Conservation (phyloP, 1,284 basidiomycete species). For the Sanghuangporus weigelae region DNA sequence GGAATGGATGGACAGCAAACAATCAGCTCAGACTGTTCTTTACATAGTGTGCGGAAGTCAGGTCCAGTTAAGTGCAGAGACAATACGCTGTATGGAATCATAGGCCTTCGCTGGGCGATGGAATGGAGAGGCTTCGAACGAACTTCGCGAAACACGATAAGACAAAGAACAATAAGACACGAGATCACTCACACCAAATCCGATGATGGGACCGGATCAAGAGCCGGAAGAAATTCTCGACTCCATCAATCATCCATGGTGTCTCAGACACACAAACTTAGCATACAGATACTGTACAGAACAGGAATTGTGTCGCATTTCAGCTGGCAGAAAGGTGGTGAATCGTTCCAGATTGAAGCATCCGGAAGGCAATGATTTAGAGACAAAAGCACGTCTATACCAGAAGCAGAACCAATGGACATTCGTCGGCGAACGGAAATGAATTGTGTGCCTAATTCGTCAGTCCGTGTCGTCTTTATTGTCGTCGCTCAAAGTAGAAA, state of each 20-base stretch:
- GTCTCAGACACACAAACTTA: no score
- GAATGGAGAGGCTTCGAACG: neutral
- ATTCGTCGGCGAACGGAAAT: neutral
- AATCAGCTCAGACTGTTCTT: neutral
- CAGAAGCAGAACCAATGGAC: neutral
- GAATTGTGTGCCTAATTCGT: neutral
- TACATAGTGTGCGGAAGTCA: conserved; percentile 6
- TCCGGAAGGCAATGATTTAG: neutral
- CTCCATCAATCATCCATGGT: neutral
- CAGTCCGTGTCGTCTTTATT: neutral
- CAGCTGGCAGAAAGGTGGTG: no score
- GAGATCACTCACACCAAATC: conserved; percentile 2
- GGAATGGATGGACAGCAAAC: neutral
- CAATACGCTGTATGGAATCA: neutral
- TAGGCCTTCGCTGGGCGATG: neutral
- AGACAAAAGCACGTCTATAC: neutral
- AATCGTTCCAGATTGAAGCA: neutral
- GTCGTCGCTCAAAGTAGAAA: conserved; percentile 2
- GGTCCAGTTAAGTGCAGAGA: neutral
- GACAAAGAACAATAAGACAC: conserved; percentile 6
- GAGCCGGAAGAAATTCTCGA: neutral
- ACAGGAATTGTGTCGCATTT: no score
- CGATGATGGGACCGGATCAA: neutral
- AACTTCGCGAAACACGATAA: neutral
- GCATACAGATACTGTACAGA: no score